Conservation (phyloP, 305 asterid species). For the Stenogyne calaminthoides region DNA sequence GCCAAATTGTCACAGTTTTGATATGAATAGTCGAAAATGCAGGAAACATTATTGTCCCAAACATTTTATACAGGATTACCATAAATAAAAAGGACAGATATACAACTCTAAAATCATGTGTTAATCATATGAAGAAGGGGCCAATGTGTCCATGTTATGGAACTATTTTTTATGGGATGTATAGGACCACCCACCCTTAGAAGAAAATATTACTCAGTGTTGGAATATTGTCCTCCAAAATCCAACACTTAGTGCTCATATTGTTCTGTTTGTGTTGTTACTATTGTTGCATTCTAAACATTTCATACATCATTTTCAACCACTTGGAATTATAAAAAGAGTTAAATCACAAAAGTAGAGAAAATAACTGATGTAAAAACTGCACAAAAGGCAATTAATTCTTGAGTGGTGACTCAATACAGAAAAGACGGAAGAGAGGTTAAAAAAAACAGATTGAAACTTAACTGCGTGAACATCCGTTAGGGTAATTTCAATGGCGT, state of each 20-base stretch:
- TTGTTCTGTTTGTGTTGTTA: constrained; percentile 42
- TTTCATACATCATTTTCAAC: background rate
- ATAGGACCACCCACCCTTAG: constrained; percentile 34
- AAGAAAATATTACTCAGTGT: constrained; percentile 25
- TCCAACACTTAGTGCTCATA: constrained; percentile 33
- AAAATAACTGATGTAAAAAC: background rate
- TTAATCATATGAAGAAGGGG: constrained; percentile 41
- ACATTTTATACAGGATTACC: constrained; percentile 23
- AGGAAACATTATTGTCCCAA: constrained; percentile 30
- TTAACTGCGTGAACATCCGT: too few species aligned
- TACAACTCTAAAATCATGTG: constrained; percentile 34
- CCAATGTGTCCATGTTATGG: constrained; percentile 45
- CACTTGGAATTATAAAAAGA: background rate
- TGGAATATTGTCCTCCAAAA: constrained; percentile 27
- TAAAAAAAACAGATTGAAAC: background rate
- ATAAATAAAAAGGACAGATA: constrained; percentile 20
- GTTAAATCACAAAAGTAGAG: background rate
- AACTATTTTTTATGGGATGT: constrained; percentile 34
- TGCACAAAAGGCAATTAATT: background rate
- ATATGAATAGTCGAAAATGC: background rate
- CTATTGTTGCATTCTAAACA: constrained; percentile 38
- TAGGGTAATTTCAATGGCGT: background rate
- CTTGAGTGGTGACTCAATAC: too few species aligned
- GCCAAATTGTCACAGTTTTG: constrained; percentile 22
- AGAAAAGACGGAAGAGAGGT: background rate